Percentiles rank a stretch among this genome's conserved stretches.
Evolutionary conservation across 371 early-diverging fungal genomes (phyloP).

Genomic region (Apophysomyces sp.): DNA sequence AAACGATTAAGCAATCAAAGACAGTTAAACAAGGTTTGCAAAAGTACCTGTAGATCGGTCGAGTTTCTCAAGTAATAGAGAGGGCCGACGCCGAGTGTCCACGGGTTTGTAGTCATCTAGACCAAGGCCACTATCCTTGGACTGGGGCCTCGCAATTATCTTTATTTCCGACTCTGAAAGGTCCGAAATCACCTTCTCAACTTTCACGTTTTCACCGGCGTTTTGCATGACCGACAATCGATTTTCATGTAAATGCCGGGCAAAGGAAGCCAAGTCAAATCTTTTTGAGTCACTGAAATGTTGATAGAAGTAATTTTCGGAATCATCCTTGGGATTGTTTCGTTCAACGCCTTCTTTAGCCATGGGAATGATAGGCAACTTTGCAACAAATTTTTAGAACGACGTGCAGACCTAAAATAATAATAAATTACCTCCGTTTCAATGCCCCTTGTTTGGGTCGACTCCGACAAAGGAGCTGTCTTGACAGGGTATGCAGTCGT

Average conservation of each 20-base stretch:
- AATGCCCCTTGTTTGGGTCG: background rate
- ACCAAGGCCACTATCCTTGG: background rate
- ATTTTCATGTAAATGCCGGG: constrained; percentile 43
- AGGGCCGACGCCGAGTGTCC: background rate
- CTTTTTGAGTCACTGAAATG: background rate
- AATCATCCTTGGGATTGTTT: background rate
- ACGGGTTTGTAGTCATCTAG: background rate
- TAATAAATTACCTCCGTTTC: background rate
- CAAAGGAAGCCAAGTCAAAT: constrained; percentile 43
- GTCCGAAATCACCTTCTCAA: background rate
- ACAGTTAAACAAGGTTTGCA: background rate
- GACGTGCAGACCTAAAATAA: background rate
- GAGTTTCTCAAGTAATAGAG: background rate
- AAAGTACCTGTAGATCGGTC: background rate
- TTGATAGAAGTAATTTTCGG: too few relatives aligned
- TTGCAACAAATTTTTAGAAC: background rate
- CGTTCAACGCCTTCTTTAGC: background rate
- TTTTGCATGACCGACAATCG: constrained; percentile 38
- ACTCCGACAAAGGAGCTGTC: background rate
- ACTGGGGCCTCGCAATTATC: background rate
- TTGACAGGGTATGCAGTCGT: background rate
- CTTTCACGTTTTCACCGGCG: background rate
- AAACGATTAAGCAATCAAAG: too few relatives aligned
- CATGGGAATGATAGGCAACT: background rate
- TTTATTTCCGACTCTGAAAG: background rate